Evolutionary conservation across 257 asterid genomes (phyloP).

Genomic region (Przewalskia tangutica): DNA sequence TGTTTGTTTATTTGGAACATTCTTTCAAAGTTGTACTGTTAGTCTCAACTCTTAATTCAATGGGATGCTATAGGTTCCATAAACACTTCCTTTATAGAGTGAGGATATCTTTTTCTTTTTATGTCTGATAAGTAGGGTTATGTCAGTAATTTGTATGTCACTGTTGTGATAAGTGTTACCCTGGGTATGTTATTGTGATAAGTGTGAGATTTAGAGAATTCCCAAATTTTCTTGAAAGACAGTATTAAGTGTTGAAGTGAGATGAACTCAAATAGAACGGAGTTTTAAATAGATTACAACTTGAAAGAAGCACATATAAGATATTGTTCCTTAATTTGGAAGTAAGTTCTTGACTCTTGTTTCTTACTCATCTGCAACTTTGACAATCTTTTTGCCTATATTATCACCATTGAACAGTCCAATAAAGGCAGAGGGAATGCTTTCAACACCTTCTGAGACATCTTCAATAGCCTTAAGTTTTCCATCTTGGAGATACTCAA

Average conservation of each 20-base stretch:
- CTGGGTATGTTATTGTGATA: background rate
- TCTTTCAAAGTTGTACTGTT: too few relatives aligned
- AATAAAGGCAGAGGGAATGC: constrained; percentile 42
- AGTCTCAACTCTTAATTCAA: too few relatives aligned
- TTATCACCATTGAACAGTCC: constrained; percentile 48
- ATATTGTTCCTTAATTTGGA: background rate
- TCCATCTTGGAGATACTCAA: constrained; percentile 27
- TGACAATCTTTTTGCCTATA: constrained; percentile 48
- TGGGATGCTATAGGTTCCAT: too few relatives aligned
- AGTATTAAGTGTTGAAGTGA: background rate
- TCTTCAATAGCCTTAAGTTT: constrained; percentile 43
- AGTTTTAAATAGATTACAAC: background rate
- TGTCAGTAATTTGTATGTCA: background rate
- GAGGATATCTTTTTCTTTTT: background rate
- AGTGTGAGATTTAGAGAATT: background rate
- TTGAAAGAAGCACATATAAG: background rate
- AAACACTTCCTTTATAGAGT: too few relatives aligned
- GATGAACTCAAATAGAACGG: background rate
- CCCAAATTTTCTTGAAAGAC: background rate
- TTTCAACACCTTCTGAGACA: constrained; percentile 43
- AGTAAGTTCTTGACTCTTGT: background rate
- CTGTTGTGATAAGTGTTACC: background rate
- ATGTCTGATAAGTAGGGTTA: background rate
- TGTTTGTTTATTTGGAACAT: too few relatives aligned
- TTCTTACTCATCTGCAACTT: constrained; percentile 24